A percentile compares a stretch with the other conserved stretches of the same genome.
These are phyloP conservation scores for Salvia sclarea DNA, from an alignment of 305 asterid genomes.

Conservation along the genomic window DNA sequence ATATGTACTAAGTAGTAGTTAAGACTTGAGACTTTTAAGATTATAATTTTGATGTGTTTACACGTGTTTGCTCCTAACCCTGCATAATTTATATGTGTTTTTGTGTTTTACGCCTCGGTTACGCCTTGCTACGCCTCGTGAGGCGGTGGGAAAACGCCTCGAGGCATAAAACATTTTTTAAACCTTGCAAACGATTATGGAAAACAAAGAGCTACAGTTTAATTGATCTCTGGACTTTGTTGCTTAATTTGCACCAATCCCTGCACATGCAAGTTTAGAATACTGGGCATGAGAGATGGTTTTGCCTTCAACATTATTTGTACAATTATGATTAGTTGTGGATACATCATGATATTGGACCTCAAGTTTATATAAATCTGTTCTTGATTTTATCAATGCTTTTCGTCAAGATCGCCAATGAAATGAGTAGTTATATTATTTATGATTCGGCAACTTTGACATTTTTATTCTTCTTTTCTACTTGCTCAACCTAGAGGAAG, in stretches of 20 bases:
- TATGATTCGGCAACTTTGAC: neutral
- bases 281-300: conserved; percentile 13
- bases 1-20: no score
- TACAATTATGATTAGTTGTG: neutral
- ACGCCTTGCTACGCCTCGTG: no score
- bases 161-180: no score
- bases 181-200: neutral
- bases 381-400: neutral
- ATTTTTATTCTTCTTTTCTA: conserved; percentile 9
- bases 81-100: no score
- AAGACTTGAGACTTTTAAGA: no score
- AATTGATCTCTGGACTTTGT: conserved; percentile 16
- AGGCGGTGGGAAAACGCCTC: no score
- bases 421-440: conserved; percentile 2
- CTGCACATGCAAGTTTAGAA: neutral
- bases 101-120: no score
- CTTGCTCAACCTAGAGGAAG: conserved; percentile 12
- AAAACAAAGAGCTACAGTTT: neutral
- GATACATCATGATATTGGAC: conserved; percentile 3
- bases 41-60: no score
- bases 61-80: no score
- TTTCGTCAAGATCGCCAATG: conserved; percentile 8
- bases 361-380: neutral
- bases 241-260: neutral
- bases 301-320: conserved; percentile 16